phyloP scores from a whole-genome alignment of 345 rosid species.

The Salix caprea region DNA sequence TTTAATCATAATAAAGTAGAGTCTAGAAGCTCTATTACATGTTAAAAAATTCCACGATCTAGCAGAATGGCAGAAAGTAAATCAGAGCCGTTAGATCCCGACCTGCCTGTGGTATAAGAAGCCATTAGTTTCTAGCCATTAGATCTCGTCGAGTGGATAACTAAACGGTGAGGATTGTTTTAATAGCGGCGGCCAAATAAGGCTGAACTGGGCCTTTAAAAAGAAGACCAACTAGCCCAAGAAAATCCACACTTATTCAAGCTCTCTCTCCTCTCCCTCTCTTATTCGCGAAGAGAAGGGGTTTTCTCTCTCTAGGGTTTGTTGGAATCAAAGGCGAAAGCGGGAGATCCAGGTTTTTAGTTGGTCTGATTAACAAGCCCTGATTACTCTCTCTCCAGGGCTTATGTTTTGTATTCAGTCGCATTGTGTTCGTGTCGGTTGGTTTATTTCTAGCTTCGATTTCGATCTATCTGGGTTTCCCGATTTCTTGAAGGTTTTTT shows the following conservation, averaged over 20 bases:
- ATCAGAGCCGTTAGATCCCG: conserved; percentile 2
- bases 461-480: conserved; percentile 25
- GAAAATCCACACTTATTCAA: not conserved
- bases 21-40: not conserved
- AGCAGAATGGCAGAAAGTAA: not conserved
- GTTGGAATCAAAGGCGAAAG: conserved; percentile 12
- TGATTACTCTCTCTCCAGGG: conserved; percentile 14
- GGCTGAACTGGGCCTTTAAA: conserved; percentile 19
- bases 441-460: conserved; percentile 20
- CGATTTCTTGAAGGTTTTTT: not conserved
- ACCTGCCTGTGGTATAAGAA: conserved; percentile 1
- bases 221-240: conserved; percentile 7
- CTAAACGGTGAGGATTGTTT: conserved; percentile 7
- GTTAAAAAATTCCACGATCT: not conserved
- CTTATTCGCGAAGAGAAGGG: not conserved
- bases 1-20: not conserved
- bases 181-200: not conserved
- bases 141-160: not conserved
- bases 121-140: not conserved
- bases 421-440: conserved; percentile 13
- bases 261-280: not conserved
- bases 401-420: not conserved
- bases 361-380: conserved; percentile 5
- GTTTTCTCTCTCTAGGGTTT: not conserved
- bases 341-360: conserved; percentile 24